phyloP scores from a whole-genome alignment of 352 stramenopile species.

The Plasmopara muralis region DNA sequence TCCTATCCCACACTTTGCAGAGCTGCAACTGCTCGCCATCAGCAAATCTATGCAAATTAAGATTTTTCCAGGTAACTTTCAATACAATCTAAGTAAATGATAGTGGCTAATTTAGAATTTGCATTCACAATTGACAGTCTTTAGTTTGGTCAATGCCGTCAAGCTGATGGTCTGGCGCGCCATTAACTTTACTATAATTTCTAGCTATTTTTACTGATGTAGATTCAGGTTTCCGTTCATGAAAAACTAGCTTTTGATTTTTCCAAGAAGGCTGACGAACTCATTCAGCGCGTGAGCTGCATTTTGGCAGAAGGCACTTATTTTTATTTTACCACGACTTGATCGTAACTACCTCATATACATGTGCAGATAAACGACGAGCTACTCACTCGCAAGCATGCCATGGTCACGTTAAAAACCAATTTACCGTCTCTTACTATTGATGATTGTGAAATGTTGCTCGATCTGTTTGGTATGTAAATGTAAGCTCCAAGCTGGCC shows the following conservation, averaged over 20 bases:
- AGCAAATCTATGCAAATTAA: conserved; percentile 31
- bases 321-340: not conserved
- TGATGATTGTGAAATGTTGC: conserved; percentile 71
- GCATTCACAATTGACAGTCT: conserved; percentile 15
- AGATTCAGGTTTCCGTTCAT: conserved; percentile 39
- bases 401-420: conserved; percentile 30
- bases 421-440: conserved; percentile 56
- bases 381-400: conserved; percentile 42
- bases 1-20: conserved; percentile 32
- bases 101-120: conserved; percentile 4
- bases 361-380: conserved; percentile 37
- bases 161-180: conserved; percentile 41
- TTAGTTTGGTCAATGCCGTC: conserved; percentile 25
- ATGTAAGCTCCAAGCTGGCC: not conserved
- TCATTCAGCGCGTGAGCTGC: conserved; percentile 35
- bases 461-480: conserved; percentile 63
- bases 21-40: conserved; percentile 45
- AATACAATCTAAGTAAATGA: not conserved
- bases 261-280: conserved; percentile 33
- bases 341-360: not conserved
- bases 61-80: conserved; percentile 35
- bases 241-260: conserved; percentile 47
- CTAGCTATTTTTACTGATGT: not conserved
- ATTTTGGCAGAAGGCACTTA: not conserved
- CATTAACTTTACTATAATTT: not conserved